phyloP scores from a whole-genome alignment of 257 asterid genomes.

The Paulownia fortunei region DNA sequence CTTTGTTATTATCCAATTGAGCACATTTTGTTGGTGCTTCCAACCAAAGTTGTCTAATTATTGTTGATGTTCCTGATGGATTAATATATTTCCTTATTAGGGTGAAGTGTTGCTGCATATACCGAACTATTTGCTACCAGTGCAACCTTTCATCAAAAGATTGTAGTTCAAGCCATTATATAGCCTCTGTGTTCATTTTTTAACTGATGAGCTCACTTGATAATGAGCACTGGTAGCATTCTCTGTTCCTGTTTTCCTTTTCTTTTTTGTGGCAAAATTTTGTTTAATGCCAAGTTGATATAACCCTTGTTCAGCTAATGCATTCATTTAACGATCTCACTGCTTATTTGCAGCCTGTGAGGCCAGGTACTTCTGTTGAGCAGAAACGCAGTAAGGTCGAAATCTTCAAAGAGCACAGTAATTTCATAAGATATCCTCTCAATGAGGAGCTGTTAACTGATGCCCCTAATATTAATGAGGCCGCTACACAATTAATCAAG shows the following conservation, averaged over 20 bases:
- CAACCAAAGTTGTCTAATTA: background rate
- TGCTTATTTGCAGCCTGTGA: constrained; percentile 68
- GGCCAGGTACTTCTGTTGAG: constrained; percentile 66
- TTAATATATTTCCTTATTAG: background rate
- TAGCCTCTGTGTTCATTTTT: background rate
- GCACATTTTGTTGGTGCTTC: background rate
- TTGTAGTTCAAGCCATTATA: background rate
- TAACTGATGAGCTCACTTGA: background rate
- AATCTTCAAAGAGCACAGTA: constrained; percentile 88
- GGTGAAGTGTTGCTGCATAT: background rate
- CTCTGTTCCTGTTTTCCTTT: background rate
- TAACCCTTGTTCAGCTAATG: background rate
- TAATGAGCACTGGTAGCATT: background rate
- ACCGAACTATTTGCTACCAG: background rate
- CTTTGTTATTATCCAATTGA: too few species aligned
- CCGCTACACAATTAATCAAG: constrained; percentile 93
- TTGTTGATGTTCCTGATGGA: background rate
- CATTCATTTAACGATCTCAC: constrained; percentile 10
- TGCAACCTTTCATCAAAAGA: background rate
- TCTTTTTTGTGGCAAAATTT: background rate
- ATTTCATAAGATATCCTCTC: constrained; percentile 92
- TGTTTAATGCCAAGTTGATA: background rate
- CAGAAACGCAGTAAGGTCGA: constrained; percentile 93
- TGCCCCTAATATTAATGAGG: constrained; percentile 80
- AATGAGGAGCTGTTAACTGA: constrained; percentile 86